Conservation (phyloP, 1,284 basidiomycete species). For the Athelia sp. region DNA sequence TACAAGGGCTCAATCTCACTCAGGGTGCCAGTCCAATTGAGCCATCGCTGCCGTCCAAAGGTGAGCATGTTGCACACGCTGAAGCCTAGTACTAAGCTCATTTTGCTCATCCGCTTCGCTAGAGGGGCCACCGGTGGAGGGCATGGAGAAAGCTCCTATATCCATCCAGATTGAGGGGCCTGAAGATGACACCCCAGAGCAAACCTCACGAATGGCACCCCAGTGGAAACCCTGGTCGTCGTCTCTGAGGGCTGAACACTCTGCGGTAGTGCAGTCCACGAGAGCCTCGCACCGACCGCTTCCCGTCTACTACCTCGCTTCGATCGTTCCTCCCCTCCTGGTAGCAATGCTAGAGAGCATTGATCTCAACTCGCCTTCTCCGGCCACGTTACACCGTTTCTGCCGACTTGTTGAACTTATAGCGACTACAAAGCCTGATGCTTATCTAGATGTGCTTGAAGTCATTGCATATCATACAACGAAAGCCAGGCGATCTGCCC, state of each 20-base stretch:
- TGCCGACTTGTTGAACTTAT: conserved; percentile 55
- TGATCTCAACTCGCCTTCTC: conserved; percentile 28
- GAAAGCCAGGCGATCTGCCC: conserved; percentile 47
- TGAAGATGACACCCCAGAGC: conserved; percentile 25
- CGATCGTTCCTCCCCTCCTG: conserved; percentile 55
- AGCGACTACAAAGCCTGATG: conserved; percentile 58
- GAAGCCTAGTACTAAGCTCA: no score
- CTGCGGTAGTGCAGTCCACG: conserved; percentile 37
- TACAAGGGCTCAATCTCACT: conserved; percentile 38
- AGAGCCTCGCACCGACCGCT: conserved; percentile 53
- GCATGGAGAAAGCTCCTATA: conserved; percentile 34
- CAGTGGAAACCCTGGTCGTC: conserved; percentile 27
- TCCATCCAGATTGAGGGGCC: conserved; percentile 60
- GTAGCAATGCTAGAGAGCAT: conserved; percentile 55
- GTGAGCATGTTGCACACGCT: neutral
- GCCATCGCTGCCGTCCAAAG: neutral
- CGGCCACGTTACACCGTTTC: conserved; percentile 43
- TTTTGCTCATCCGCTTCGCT: neutral
- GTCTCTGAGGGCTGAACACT: conserved; percentile 14
- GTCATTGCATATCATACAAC: conserved; percentile 62
- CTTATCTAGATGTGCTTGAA: conserved; percentile 65
- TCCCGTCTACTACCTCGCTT: conserved; percentile 53
- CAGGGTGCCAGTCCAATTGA: conserved; percentile 25
- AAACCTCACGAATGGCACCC: conserved; percentile 5
- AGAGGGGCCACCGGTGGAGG: conserved; percentile 5